phyloP scores from a whole-genome alignment of 768 basidiomycete species.

The Pleurotus citrinopileatus region DNA sequence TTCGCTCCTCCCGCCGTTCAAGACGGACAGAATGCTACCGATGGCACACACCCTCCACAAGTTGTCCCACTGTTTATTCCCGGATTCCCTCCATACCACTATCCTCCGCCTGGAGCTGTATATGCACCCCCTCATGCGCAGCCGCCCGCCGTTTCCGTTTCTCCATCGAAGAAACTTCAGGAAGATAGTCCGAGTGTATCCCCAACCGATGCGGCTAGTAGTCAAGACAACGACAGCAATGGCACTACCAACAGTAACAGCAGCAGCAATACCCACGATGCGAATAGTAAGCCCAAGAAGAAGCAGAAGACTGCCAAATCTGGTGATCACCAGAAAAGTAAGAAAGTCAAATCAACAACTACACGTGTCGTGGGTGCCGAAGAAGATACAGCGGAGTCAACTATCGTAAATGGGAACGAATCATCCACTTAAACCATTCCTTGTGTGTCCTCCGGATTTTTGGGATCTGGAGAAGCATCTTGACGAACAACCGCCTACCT shows the following conservation, averaged over 20 bases:
- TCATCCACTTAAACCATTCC: too few relatives aligned
- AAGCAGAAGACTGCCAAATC: neutral
- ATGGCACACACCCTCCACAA: neutral
- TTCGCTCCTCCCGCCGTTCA: neutral
- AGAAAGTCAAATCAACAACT: neutral
- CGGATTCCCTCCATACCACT: slow-evolving; percentile 4
- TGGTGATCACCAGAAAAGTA: neutral
- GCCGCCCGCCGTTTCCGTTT: neutral
- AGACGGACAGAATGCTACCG: neutral
- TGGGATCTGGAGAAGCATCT: too few relatives aligned
- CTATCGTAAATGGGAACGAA: neutral
- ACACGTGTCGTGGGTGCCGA: neutral
- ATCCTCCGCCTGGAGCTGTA: neutral
- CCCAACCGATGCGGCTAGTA: neutral
- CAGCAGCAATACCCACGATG: neutral
- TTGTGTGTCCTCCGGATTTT: too few relatives aligned
- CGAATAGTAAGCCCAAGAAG: slow-evolving; percentile 3
- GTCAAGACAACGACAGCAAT: neutral
- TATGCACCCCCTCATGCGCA: neutral
- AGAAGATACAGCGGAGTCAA: neutral
- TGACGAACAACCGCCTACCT: too few relatives aligned
- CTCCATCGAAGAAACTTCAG: neutral
- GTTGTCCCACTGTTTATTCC: slow-evolving; percentile 4
- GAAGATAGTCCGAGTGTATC: neutral
- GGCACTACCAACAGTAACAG: neutral